Evolutionary conservation across 768 basidiomycete genomes (phyloP).

Genomic region (Boletus huronensis): DNA sequence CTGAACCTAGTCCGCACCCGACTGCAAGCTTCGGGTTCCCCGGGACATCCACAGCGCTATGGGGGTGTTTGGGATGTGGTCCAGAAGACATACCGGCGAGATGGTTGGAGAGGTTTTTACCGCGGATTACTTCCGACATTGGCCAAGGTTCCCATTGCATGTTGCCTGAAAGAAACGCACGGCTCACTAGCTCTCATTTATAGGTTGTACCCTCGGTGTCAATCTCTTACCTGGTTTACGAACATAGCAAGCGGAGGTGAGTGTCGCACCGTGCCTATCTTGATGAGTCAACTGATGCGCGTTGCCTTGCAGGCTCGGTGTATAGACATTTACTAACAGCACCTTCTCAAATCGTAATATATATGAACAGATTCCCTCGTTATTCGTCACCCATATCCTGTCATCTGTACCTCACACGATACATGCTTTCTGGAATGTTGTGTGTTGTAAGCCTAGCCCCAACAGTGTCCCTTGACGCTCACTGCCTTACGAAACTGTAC

Average conservation of each 20-base stretch:
- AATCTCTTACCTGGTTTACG: conserved; percentile 94
- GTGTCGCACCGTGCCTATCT: conserved; percentile 18
- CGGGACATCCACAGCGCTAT: conserved; percentile 91
- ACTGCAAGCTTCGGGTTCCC: conserved; percentile 92
- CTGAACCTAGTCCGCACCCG: conserved; percentile 90
- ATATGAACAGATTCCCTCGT: conserved; percentile 25
- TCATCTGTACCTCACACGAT: conserved; percentile 28
- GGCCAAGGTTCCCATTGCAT: conserved; percentile 62
- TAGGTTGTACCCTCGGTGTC: conserved; percentile 95
- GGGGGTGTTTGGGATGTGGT: conserved; percentile 85
- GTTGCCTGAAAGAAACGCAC: neutral
- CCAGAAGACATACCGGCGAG: conserved; percentile 71
- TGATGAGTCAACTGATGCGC: conserved; percentile 3
- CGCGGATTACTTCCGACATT: conserved; percentile 88
- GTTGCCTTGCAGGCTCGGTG: conserved; percentile 50
- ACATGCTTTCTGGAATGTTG: conserved; percentile 17
- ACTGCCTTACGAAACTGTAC: neutral
- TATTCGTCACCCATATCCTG: conserved; percentile 22
- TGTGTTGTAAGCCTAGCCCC: conserved; percentile 6
- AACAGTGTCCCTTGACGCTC: neutral
- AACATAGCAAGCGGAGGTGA: conserved; percentile 77
- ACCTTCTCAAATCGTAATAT: conserved; percentile 16
- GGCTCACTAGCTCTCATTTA: conserved; percentile 6
- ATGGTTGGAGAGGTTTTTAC: conserved; percentile 95
- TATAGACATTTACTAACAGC: conserved; percentile 38